Base-by-base conservation (phyloP, 1,139 yeast genomes). In the Pichia sp. region DNA sequence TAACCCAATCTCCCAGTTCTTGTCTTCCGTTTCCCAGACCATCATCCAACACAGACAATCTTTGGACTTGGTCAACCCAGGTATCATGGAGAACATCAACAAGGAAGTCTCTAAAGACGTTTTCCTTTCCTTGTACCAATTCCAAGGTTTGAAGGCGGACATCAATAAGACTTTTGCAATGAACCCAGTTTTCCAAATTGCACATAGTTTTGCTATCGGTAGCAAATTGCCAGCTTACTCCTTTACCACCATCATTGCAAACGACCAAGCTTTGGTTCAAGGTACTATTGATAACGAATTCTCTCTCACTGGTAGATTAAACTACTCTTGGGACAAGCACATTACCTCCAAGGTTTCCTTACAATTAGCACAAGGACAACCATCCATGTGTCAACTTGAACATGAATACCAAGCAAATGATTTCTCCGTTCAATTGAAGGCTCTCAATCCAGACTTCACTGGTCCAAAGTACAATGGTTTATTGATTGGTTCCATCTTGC, bases 121-220 rank as follows among this genome's bases (percentile, higher is more conserved):
- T 27, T 86, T 91, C 59, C 73, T 87, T 56, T 77, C 73, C 59
- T 94, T 87, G 59, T 84, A 85, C 67, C 80, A 81, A 63, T 91
- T 91, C 74, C 83, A 95, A 32, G 99, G 99, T 43, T 74, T 93
- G 56, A 82, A 96, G 62, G 98, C 98, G 41, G 98, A 91, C 61
- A 74, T 91, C 55, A 85, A 86, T 67, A 91, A 91, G 72, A 87
- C 91, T 19, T 86, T 93, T 58, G 68, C 84, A 48, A 73, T 88
- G 74, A 77, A 80, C 61, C 97, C 98, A 42, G 94, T 88, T 41
- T 91, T 93, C 81, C 98, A 93, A 70, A 84, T 94, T 43, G 83
- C 96, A 45, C 98, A 93, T 62, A 82, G 96, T 40, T 83, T 93
- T 59, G 74, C 94, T 34, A 67, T 85, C 51, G 98, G 98, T 30